These are phyloP conservation scores for Globisporangium middletonii DNA, from an alignment of 352 stramenopile species.

Conservation along the genomic window DNA sequence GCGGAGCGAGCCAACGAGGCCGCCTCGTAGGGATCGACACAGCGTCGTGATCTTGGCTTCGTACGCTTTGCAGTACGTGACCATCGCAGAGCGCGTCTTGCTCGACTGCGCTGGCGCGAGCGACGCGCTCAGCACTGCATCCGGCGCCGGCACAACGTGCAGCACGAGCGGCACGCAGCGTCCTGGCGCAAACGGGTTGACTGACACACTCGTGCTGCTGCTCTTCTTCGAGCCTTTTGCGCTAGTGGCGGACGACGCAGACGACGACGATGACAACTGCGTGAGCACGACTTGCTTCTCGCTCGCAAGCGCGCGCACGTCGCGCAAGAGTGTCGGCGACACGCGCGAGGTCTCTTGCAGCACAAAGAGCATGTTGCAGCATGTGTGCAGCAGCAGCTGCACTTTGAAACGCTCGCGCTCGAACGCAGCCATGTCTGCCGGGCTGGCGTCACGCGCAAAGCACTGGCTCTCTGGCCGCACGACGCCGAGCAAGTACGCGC, in stretches of 20 bases:
- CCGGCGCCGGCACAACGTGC: slow-evolving; percentile 49
- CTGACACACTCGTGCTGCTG: slow-evolving; percentile 19
- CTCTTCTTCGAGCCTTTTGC: slow-evolving; percentile 32
- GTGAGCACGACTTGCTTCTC: slow-evolving; percentile 57
- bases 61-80: slow-evolving; percentile 49
- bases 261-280: slow-evolving; percentile 15
- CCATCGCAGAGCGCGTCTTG: slow-evolving; percentile 36
- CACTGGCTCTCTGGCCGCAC: slow-evolving; percentile 31
- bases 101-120: slow-evolving; percentile 13
- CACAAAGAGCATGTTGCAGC: slow-evolving; percentile 55
- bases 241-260: neutral
- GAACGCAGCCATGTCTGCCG: slow-evolving; percentile 13
- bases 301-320: slow-evolving; percentile 30
- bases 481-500: slow-evolving; percentile 53
- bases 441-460: slow-evolving; percentile 14
- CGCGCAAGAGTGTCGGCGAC: slow-evolving; percentile 37
- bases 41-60: slow-evolving; percentile 46
- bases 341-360: slow-evolving; percentile 33
- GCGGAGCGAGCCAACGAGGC: slow-evolving; percentile 41
- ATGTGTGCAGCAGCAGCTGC: slow-evolving; percentile 55
- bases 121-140: slow-evolving; percentile 33
- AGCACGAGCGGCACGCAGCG: slow-evolving; percentile 61
- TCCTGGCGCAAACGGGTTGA: slow-evolving; percentile 45
- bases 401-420: slow-evolving; percentile 56
- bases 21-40: slow-evolving; percentile 48